Evolutionary conservation across 306 rosid species (phyloP), one percentile per base, ranked within the genome.

Genomic region (Vigna unguiculata): DNA sequence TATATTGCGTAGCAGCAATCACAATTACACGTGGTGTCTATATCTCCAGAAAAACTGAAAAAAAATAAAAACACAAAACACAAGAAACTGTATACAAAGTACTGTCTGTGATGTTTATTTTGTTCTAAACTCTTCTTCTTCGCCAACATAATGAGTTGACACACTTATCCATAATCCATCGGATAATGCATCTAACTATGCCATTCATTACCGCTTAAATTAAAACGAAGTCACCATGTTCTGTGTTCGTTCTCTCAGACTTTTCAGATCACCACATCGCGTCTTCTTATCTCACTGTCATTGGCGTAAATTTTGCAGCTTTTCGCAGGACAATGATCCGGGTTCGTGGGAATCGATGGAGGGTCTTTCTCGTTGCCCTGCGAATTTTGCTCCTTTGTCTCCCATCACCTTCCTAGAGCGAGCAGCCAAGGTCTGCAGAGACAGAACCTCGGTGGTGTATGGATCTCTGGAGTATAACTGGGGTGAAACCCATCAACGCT

Each of bases 371-470:
- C 91, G 62, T 53, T 87, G 88, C 79, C 13, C 90, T 2, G 98
- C 96, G 14, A 94, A 94, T 76, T 74, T 69, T 22, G 85, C 38
- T 49, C 93, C 98, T 61, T 48, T 94, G 77, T 82, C 98, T 69
- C 97, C 98, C 1, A 49, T 94, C 34, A 76, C 76, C 70, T 94
- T 94, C 79, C 43, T 94, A 77, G 96, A 92, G 75, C 86, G 95
- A 85, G 90, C 98, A 21, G 88, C 97, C 0, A 86, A 78, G 76
- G 89, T 75, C 55, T 88, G 89, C 72, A 38, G 83, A 24, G 86
- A 90, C 67, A 61, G 85, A 53, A 85, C 90, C 40, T 92, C 97
- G 4, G 49, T 95, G 11, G 81, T 95, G 10, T 87, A 89, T 74
- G 97, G 93, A 46, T 66, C 83, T 61, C 6, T 76, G 74, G 71